Evolutionary conservation across 2,329 filamentous ascomycete genomes (phyloP).

Genomic region (Beauveria sp.): DNA sequence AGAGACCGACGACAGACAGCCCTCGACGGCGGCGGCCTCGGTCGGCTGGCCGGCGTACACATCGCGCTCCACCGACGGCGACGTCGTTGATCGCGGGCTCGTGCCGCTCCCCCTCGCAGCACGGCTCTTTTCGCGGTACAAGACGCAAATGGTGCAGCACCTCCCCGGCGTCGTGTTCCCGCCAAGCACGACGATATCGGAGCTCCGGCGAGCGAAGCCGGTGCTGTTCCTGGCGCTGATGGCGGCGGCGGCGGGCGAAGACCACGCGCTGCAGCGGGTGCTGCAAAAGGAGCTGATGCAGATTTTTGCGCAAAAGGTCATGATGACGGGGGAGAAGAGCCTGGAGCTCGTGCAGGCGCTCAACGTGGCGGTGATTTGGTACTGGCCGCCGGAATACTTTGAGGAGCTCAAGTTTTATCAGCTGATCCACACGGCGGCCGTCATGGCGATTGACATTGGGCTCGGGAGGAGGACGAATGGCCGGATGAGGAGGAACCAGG

Average conservation of each 20-base stretch:
- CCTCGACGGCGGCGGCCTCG: slow-evolving; percentile 7
- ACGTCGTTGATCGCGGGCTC: slow-evolving; percentile 52
- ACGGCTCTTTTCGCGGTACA: slow-evolving; percentile 51
- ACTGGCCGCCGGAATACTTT: slow-evolving; percentile 72
- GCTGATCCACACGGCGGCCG: slow-evolving; percentile 69
- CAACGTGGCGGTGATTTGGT: slow-evolving; percentile 72
- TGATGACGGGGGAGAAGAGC: slow-evolving; percentile 71
- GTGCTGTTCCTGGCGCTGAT: slow-evolving; percentile 65
- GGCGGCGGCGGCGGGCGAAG: slow-evolving; percentile 54
- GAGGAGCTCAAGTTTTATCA: slow-evolving; percentile 89
- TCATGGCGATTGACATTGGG: slow-evolving; percentile 79
- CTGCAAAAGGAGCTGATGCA: slow-evolving; percentile 65
- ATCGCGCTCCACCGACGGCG: slow-evolving; percentile 27
- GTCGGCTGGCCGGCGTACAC: slow-evolving; percentile 16
- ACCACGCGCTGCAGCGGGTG: slow-evolving; percentile 47
- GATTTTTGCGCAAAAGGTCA: slow-evolving; percentile 64
- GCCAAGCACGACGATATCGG: slow-evolving; percentile 41
- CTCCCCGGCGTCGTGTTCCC: slow-evolving; percentile 57
- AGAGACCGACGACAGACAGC: slow-evolving; percentile 2
- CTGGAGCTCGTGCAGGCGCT: slow-evolving; percentile 77
- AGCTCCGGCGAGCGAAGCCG: slow-evolving; percentile 53
- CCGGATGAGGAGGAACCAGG: slow-evolving; percentile 9
- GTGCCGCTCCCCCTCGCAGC: slow-evolving; percentile 48
- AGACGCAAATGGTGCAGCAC: slow-evolving; percentile 50
- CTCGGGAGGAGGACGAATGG: slow-evolving; percentile 43